phyloP scores from a whole-genome alignment of 176 grass and related monocot species.

The Oryza glaberrima region DNA sequence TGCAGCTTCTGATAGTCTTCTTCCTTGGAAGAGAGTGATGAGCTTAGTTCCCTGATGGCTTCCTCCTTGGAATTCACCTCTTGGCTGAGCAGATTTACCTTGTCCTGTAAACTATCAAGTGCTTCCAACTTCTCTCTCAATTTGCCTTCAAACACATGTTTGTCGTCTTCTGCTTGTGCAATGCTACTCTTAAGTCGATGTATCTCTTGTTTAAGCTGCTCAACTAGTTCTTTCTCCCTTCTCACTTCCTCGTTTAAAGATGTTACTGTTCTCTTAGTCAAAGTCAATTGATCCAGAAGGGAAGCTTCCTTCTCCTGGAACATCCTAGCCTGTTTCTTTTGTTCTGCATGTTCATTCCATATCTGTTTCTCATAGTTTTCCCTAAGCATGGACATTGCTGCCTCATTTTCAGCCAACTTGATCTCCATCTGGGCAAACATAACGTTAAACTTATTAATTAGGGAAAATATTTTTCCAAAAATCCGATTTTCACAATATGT shows the following conservation, averaged over 20 bases:
- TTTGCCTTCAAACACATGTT: constrained; percentile 63
- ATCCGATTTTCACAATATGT: not conserved
- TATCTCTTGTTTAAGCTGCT: constrained; percentile 65
- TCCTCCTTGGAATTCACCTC: constrained; percentile 80
- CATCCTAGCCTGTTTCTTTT: constrained; percentile 64
- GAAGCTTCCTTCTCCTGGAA: constrained; percentile 70
- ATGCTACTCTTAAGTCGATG: constrained; percentile 56
- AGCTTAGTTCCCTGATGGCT: constrained; percentile 59
- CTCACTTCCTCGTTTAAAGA: constrained; percentile 70
- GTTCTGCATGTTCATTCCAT: constrained; percentile 64
- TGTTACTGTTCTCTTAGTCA: constrained; percentile 56
- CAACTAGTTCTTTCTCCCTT: constrained; percentile 56
- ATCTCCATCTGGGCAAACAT: constrained; percentile 64
- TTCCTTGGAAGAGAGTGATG: constrained; percentile 68
- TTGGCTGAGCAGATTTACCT: constrained; percentile 62
- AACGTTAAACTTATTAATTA: constrained; percentile 27
- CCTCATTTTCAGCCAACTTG: constrained; percentile 80
- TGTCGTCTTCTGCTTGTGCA: constrained; percentile 59
- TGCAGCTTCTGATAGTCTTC: constrained; percentile 58
- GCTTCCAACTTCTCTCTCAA: constrained; percentile 60
- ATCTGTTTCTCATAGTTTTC: constrained; percentile 77
- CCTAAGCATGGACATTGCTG: constrained; percentile 65
- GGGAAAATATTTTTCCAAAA: not conserved
- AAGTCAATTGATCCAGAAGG: constrained; percentile 58
- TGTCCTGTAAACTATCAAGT: constrained; percentile 61